Conservation (phyloP, 108 stramenopile species). For the Nannochloropsis oceanica region DNA sequence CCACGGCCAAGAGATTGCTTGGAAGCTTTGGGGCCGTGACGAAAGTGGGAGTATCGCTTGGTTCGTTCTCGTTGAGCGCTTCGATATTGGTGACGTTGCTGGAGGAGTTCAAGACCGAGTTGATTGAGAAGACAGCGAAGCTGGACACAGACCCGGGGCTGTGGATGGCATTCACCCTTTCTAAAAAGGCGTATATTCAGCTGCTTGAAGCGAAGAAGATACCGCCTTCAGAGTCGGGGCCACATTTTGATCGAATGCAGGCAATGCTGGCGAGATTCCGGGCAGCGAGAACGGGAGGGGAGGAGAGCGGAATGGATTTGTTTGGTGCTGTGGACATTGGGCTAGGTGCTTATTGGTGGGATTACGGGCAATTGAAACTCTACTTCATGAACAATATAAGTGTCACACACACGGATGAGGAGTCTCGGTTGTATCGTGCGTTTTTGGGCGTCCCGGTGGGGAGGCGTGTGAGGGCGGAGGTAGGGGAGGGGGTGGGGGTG, state of each 20-base stretch:
- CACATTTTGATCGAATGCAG: constrained; percentile 67
- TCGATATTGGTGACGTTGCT: constrained; percentile 62
- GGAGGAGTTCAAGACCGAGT: constrained; percentile 62
- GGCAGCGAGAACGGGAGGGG: neutral
- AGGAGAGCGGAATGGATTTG: constrained; percentile 46
- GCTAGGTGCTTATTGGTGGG: constrained; percentile 90
- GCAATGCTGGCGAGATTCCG: constrained; percentile 55
- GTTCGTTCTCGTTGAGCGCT: constrained; percentile 77
- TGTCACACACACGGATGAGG: constrained; percentile 51
- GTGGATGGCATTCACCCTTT: constrained; percentile 92
- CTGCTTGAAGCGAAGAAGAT: neutral
- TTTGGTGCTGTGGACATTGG: constrained; percentile 97
- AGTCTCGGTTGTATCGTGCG: constrained; percentile 55
- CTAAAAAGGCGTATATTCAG: constrained; percentile 47
- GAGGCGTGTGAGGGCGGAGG: neutral
- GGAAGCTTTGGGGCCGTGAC: constrained; percentile 64
- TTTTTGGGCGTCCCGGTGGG: constrained; percentile 52
- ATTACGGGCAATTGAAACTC: constrained; percentile 88
- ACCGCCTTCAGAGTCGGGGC: neutral
- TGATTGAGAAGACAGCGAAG: constrained; percentile 65
- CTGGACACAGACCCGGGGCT: constrained; percentile 88
- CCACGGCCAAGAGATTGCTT: constrained; percentile 79
- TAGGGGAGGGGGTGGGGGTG: constrained; percentile 5
- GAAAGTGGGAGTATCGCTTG: constrained; percentile 77
- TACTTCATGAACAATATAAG: constrained; percentile 72